Evolutionary conservation across 805 yeast genomes (phyloP), one percentile per base, ranked within the genome.

Genomic region (Priceomyces castillae): DNA sequence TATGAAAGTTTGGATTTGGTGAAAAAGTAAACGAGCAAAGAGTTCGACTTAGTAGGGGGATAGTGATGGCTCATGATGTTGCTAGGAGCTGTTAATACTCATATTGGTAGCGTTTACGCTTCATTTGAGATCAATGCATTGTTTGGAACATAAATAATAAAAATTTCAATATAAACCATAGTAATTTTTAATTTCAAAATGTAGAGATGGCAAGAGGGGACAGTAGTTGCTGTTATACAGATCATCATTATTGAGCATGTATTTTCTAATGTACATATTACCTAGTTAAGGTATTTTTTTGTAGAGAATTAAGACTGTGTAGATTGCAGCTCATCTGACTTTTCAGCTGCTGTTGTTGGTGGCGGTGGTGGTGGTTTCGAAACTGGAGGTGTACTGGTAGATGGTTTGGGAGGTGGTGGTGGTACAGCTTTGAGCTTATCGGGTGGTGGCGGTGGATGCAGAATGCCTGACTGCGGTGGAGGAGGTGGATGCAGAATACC

Each of bases 1-100:
- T 71, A 71, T 51, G 73, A 69, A 52, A 71, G 67, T 50, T 69
- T 71, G 59, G 68, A 69, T 56, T 69, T 71, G 54, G 64, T 71
- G 39, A 17, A 26, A 19, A 46, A 46, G 39, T 44, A 25, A 41
- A 30, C 15, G 31, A 28, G 31, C 15, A n/a, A 28, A 9, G n/a
- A n/a, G n/a, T n/a, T n/a, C n/a, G 33, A 16, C 10, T 30, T 9
- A n/a, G 16, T 30, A 10, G 4, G 33, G 33, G 10, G 33, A 16
- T n/a, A 16, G 33, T 9, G 33, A 16, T 16, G 35, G 35, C 19
- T 33, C 19, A 16, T 14, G 25, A 9, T 7, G 25, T 6, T 22
- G 25, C 9, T 6, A 22, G 25, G 25, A 28, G 31, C 15, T 28
- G 12, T 28, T 11, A n/a, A 5, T n/a, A 28, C 15, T 28, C 15